Base-by-base conservation (phyloP, 1,284 basidiomycete species). In the Leccinum pachyderme region DNA sequence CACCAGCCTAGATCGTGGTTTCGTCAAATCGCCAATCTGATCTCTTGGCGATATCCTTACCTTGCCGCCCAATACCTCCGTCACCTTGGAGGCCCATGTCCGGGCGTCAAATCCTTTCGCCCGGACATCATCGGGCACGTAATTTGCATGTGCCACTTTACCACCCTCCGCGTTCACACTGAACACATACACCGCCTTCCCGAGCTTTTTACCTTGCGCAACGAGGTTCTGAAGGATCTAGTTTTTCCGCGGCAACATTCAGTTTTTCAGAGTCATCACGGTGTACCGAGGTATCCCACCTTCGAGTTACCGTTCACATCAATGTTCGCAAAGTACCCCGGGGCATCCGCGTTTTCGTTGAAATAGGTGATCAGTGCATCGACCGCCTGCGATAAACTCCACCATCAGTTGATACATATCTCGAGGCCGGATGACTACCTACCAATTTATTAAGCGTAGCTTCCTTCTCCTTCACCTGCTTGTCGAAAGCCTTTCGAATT, bases 81-180 rank as follows among this genome's bases (percentile, higher is more conserved):
- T 79, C 7, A 95, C 86, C 53, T 82, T 82, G n/a, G 79, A 73
- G 31, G 94, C 88, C 95, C 95, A 98, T 25, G 73, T 76, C 59
- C 92, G 88, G 27, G 89, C 93, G 70, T 93, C 89, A 51, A 91
- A 77, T 7, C 85, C 84, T 62, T 82, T 80, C 22, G 70, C 76
- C 68, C 89, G 89, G 25, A 80, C 69, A 2, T 73, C 66, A 18
- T 82, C 79, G 1, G 95, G 86, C 46, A 98, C 81, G 66, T 81
- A 88, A 74, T 98, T 98, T 55, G 88, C 87, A 70, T 98, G 95
- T 2, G 89, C 86, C 56, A 98, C 87, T 72, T 93, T 96, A 58
- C 80, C 81, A 32, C 77, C 79, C 57, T 83, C 81, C 2, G 66
- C 53, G 64, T 96, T 91, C 18, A 84, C 77, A 65, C 87, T 92